Percentiles rank a stretch among this genome's conserved stretches.
Conservation (phyloP, 2,329 filamentous ascomycete species). For the Fusarium pseudoanthophilum region DNA sequence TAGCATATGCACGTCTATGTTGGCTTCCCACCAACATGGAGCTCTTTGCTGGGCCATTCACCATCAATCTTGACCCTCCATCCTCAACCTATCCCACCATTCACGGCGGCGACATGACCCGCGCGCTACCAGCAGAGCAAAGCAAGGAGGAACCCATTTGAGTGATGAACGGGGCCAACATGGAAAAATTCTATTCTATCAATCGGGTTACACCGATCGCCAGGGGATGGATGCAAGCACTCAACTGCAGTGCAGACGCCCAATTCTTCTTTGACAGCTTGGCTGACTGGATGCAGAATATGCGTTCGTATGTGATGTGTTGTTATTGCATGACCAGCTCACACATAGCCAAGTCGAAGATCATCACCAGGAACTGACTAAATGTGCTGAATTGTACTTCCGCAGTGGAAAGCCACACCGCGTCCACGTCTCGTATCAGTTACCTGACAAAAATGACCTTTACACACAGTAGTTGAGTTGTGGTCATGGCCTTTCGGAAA, state of each 20-base stretch:
- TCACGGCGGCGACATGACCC: slow-evolving; percentile 27
- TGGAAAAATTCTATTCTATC: slow-evolving; percentile 19
- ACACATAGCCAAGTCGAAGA: slow-evolving; percentile 1
- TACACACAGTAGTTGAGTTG: slow-evolving; percentile 1
- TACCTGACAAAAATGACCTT: not conserved
- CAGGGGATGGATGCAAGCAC: slow-evolving; percentile 38
- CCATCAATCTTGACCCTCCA: slow-evolving; percentile 30
- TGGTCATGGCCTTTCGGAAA: slow-evolving; percentile 30
- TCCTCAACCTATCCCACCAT: slow-evolving; percentile 27
- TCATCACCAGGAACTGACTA: not conserved
- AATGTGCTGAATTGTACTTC: not conserved
- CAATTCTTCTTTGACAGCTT: slow-evolving; percentile 33
- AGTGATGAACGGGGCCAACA: slow-evolving; percentile 4
- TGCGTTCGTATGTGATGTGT: slow-evolving; percentile 30
- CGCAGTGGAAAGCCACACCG: not conserved
- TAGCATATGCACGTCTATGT: slow-evolving; percentile 13
- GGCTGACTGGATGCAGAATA: slow-evolving; percentile 29
- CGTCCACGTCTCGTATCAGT: slow-evolving; percentile 5
- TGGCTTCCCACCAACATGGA: slow-evolving; percentile 19
- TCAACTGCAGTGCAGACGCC: slow-evolving; percentile 26
- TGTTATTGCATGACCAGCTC: slow-evolving; percentile 35
- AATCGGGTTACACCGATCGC: slow-evolving; percentile 30
- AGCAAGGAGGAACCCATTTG: not conserved
- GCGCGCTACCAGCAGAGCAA: slow-evolving; percentile 35
- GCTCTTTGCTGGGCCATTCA: slow-evolving; percentile 26